Evolutionary conservation across 1,284 basidiomycete genomes (phyloP).

Genomic region (Ustilago xerochloae): DNA sequence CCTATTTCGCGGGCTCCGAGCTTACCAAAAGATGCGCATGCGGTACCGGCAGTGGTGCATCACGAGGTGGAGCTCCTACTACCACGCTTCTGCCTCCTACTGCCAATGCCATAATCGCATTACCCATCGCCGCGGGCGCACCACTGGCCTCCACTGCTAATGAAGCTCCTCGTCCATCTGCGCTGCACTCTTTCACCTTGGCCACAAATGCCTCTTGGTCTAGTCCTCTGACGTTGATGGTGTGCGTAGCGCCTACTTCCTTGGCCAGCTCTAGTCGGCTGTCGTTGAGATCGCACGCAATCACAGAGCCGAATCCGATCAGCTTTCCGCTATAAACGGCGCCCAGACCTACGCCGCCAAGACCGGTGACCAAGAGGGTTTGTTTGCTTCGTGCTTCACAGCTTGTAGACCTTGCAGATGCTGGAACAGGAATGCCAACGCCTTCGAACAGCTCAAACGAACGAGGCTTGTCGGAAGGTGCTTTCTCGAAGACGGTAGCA

Average conservation of each 20-base stretch:
- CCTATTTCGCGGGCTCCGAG: not conserved
- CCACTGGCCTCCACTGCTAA: conserved; percentile 26
- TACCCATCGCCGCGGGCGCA: conserved; percentile 10
- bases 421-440: conserved; percentile 7
- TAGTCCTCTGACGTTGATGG: conserved; percentile 17
- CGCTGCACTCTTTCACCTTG: conserved; percentile 26
- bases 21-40: conserved; percentile 18
- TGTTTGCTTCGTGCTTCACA: conserved; percentile 21
- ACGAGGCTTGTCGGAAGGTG: conserved; percentile 17
- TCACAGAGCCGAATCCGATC: conserved; percentile 19
- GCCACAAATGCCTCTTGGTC: conserved; percentile 11
- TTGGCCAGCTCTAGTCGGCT: conserved; percentile 24
- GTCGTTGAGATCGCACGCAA: conserved; percentile 27
- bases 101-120: conserved; percentile 13
- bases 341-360: conserved; percentile 27
- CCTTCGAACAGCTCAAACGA: conserved; percentile 22
- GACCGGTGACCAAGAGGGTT: conserved; percentile 24
- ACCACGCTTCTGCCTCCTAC: conserved; percentile 18
- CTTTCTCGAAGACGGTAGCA: conserved; percentile 29
- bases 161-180: conserved; percentile 22
- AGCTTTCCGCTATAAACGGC: conserved; percentile 25
- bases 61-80: conserved; percentile 15
- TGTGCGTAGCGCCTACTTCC: conserved; percentile 22
- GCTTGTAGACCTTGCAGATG: conserved; percentile 1
- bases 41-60: conserved; percentile 7